Conservation (phyloP, 2,329 filamentous ascomycete species). For the Eutypa lata region DNA sequence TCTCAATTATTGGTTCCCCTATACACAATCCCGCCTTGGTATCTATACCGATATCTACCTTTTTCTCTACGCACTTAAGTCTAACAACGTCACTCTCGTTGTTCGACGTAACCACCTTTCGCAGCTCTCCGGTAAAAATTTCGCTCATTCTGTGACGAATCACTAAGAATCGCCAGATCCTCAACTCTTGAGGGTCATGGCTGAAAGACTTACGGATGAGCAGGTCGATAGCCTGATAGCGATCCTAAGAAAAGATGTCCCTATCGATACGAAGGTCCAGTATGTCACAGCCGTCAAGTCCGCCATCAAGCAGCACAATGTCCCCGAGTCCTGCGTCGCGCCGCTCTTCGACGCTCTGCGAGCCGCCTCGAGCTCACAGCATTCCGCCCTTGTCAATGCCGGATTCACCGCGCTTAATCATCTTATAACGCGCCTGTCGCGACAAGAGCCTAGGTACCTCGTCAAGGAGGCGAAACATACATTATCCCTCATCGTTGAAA, state of each 20-base stretch:
- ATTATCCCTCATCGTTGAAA: conserved; percentile 74
- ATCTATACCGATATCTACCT: too few relatives aligned
- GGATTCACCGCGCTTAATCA: conserved; percentile 88
- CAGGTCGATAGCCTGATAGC: conserved; percentile 53
- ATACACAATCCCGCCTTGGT: too few relatives aligned
- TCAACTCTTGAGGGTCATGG: conserved; percentile 36
- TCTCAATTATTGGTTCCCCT: too few relatives aligned
- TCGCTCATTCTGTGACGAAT: conserved; percentile 10
- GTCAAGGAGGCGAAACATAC: conserved; percentile 68
- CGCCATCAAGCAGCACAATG: conserved; percentile 87
- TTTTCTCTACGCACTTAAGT: too few relatives aligned
- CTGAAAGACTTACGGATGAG: conserved; percentile 57
- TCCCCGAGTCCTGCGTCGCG: conserved; percentile 69
- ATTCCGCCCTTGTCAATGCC: conserved; percentile 73
- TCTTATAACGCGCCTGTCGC: conserved; percentile 77
- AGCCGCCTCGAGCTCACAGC: conserved; percentile 70
- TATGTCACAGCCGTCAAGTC: conserved; percentile 76
- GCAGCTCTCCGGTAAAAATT: conserved; percentile 3
- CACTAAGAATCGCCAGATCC: conserved; percentile 18
- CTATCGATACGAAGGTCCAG: conserved; percentile 67
- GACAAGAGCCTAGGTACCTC: conserved; percentile 76
- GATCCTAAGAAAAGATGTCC: conserved; percentile 58
- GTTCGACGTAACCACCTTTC: not conserved
- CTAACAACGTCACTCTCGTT: not conserved
- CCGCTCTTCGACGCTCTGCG: conserved; percentile 81